Base-by-base conservation (phyloP, 2,329 filamentous ascomycete species). In the Colletotrichum limetticola region DNA sequence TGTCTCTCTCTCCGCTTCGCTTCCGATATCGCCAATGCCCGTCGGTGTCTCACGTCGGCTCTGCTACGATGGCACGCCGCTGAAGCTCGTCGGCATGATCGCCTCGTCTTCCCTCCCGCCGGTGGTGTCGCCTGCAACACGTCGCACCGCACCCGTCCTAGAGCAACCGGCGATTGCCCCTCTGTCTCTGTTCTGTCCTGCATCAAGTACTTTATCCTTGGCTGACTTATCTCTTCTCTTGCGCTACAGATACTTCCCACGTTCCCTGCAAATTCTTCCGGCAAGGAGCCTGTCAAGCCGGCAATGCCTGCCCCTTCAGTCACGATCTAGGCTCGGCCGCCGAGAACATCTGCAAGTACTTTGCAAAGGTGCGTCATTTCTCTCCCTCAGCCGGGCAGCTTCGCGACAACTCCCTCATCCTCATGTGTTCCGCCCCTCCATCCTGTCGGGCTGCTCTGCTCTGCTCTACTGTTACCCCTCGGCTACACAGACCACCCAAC, bases 251-350 rank as follows among this genome's bases (percentile, higher is more conserved):
- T 83, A 98, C 97, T 22, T 93, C 95, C 74, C 97, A 98, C 86
- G 97, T 99, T 57, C 97, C 97, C 52, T 99, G 97, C 93, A 98
- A 98, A 88, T 99, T 99, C 93, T 99, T 97, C 85, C 92, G 95
- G 66, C 95, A 98, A 86, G 95, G 96, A 82, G 92, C 95, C 79
- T 99, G 97, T 83, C 96, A 98, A 88, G 97, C 97, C 71, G 97
- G 97, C 78, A 94, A 94, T 82, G 95, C 95, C 76, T 99, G 97
- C 86, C 97, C 97, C 53, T 99, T 98, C 85, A 94, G 95, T 78
- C 97, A 99, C 85, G 96, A 97, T 76, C 91, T 97, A 76, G 94
- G 97, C 81, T 90, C 92, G 35, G 91, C 95, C 53, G 90, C 93
- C 64, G 95, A 98, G 82, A 95, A 94, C 74, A 91, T 97, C 76